These are phyloP conservation scores for Exophiala bonariae DNA, from an alignment of 2,329 filamentous ascomycete species.

Conservation along the genomic window DNA sequence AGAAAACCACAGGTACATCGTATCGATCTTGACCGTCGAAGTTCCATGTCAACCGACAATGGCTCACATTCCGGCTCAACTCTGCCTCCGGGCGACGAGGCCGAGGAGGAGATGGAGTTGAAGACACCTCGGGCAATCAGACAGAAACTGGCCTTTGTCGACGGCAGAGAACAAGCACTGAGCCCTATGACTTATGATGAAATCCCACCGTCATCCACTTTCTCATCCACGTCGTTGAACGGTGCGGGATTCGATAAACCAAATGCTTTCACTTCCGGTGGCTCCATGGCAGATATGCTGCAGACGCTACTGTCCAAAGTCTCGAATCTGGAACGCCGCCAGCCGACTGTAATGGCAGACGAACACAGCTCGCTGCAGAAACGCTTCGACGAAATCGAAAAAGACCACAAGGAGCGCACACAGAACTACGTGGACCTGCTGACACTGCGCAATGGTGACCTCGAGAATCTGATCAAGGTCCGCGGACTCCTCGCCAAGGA, in stretches of 20 bases:
- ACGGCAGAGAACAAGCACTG: not conserved
- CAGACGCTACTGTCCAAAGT: conserved; percentile 18
- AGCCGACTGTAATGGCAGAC: conserved; percentile 35
- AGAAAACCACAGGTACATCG: conserved; percentile 1
- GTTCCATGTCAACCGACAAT: conserved; percentile 5
- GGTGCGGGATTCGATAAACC: not conserved
- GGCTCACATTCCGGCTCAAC: conserved; percentile 2
- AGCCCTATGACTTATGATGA: not conserved
- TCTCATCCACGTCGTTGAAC: conserved; percentile 1
- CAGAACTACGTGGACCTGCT: conserved; percentile 42
- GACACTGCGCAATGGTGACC: conserved; percentile 43
- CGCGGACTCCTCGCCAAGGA: conserved; percentile 40
- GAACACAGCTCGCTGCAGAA: conserved; percentile 36
- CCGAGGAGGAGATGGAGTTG: conserved; percentile 14
- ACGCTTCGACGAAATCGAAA: conserved; percentile 36
- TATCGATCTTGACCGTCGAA: conserved; percentile 1
- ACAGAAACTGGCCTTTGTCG: conserved; percentile 2
- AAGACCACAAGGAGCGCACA: conserved; percentile 37
- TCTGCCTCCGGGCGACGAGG: not conserved
- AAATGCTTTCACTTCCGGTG: not conserved
- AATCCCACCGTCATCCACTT: not conserved
- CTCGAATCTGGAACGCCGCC: conserved; percentile 14
- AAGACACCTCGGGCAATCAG: conserved; percentile 15
- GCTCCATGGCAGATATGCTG: conserved; percentile 20
- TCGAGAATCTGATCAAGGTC: conserved; percentile 45